phyloP scores from a whole-genome alignment of 495 filamentous ascomycete species.

The Hamigera avellanea region DNA sequence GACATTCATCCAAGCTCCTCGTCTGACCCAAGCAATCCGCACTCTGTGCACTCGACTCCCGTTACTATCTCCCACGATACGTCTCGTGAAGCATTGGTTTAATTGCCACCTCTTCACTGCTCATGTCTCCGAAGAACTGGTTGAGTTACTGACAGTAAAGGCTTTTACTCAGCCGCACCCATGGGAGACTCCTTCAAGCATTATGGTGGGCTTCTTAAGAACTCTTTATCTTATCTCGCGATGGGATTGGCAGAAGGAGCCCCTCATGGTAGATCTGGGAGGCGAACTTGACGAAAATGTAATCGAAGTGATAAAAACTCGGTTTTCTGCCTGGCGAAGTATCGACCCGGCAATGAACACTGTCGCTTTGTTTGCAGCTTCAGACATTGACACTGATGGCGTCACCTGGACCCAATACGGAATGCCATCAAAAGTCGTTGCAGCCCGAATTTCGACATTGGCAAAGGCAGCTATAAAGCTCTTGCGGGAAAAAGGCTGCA shows the following conservation, averaged over 20 bases:
- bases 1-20: conserved; percentile 57
- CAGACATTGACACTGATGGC: conserved; percentile 64
- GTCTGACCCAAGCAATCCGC: conserved; percentile 68
- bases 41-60: conserved; percentile 73
- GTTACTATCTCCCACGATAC: conserved; percentile 69
- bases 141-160: conserved; percentile 67
- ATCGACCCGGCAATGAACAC: conserved; percentile 83
- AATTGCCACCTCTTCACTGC: conserved; percentile 63
- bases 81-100: conserved; percentile 88
- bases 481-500: conserved; percentile 42
- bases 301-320: conserved; percentile 50
- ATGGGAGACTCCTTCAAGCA: conserved; percentile 65
- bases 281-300: conserved; percentile 39
- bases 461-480: conserved; percentile 58
- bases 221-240: conserved; percentile 63
- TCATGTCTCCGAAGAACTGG: conserved; percentile 66
- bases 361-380: conserved; percentile 69
- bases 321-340: conserved; percentile 64
- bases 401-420: conserved; percentile 65
- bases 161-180: conserved; percentile 76
- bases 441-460: conserved; percentile 68
- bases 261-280: conserved; percentile 64
- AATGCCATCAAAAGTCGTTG: conserved; percentile 68
- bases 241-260: conserved; percentile 86
- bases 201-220: conserved; percentile 72